These are phyloP conservation scores for Kodamaea sagamina DNA, from an alignment of 805 yeast species.

Conservation along the genomic window DNA sequence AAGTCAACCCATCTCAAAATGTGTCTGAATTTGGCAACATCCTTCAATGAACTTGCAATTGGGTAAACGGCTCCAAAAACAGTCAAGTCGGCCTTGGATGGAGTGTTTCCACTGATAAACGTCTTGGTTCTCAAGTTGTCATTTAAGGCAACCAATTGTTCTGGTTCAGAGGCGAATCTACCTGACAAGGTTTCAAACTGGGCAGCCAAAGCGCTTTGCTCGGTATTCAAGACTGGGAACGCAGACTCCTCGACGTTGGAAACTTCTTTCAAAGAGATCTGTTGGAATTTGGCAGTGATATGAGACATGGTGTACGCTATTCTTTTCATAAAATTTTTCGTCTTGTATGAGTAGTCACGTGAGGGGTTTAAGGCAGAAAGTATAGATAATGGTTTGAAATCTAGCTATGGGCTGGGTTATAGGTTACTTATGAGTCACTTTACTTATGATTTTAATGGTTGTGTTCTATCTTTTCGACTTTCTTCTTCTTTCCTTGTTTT, in stretches of 20 bases:
- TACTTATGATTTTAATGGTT: no score
- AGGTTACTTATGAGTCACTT: no score
- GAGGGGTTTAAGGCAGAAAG: background rate
- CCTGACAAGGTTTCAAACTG: slow-evolving; percentile 79
- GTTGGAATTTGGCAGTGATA: slow-evolving; percentile 29
- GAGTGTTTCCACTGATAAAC: slow-evolving; percentile 65
- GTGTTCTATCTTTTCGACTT: no score
- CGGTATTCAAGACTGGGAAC: slow-evolving; percentile 36
- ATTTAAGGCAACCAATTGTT: slow-evolving; percentile 53
- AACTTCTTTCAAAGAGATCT: slow-evolving; percentile 33
- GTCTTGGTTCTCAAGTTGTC: slow-evolving; percentile 67
- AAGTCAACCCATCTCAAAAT: slow-evolving; percentile 90
- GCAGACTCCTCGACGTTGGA: slow-evolving; percentile 19
- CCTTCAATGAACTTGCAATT: slow-evolving; percentile 51
- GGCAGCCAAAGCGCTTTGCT: slow-evolving; percentile 68
- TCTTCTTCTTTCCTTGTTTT: no score
- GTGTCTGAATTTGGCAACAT: slow-evolving; percentile 72
- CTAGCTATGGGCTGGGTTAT: no score
- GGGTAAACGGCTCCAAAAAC: slow-evolving; percentile 70
- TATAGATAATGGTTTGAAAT: no score
- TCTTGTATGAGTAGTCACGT: slow-evolving; percentile 8
- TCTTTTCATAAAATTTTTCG: slow-evolving; percentile 11
- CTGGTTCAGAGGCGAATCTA: slow-evolving; percentile 51
- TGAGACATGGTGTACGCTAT: slow-evolving; percentile 29
- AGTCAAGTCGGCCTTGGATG: slow-evolving; percentile 69